Evolutionary conservation across 805 yeast species (phyloP).

Genomic region (Wickerhamiella spandovensis): DNA sequence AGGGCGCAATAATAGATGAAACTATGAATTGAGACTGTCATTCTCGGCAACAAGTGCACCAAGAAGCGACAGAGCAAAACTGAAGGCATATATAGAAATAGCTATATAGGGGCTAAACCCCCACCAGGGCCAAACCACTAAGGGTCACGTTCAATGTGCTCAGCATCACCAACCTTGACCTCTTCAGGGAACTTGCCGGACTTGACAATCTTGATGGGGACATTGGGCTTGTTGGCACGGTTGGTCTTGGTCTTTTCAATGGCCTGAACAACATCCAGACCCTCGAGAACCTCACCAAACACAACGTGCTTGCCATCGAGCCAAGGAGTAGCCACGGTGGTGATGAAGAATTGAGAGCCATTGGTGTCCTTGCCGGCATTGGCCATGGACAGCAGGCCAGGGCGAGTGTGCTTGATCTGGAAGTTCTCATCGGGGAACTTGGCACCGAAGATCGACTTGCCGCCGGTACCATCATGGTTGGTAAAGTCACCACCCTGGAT

Average conservation of each 20-base stretch:
- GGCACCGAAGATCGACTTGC: slow-evolving; percentile 64
- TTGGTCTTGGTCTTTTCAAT: slow-evolving; percentile 63
- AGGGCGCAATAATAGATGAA: too few species aligned
- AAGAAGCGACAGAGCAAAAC: too few species aligned
- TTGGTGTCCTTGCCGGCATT: slow-evolving; percentile 58
- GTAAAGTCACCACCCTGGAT: slow-evolving; percentile 84
- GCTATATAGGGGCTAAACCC: too few species aligned
- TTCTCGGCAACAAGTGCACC: too few species aligned
- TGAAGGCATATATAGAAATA: too few species aligned
- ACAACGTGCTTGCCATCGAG: slow-evolving; percentile 91
- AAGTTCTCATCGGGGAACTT: slow-evolving; percentile 67
- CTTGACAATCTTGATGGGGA: slow-evolving; percentile 48
- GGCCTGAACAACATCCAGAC: slow-evolving; percentile 65
- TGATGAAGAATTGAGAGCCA: slow-evolving; percentile 91
- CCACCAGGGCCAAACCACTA: too few species aligned
- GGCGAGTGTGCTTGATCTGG: slow-evolving; percentile 43
- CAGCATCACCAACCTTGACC: slow-evolving; percentile 14
- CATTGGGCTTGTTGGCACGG: slow-evolving; percentile 58
- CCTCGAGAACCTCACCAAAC: slow-evolving; percentile 80
- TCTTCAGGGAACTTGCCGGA: slow-evolving; percentile 45
- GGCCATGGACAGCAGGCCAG: slow-evolving; percentile 63
- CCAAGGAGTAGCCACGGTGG: slow-evolving; percentile 86
- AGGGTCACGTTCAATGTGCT: slow-evolving; percentile 5
- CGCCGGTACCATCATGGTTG: slow-evolving; percentile 51
- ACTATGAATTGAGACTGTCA: too few species aligned